Evolutionary conservation across 495 filamentous ascomycete species (phyloP), one percentile per base, ranked within the genome.

Genomic region (Aspergillus olivimuriae): DNA sequence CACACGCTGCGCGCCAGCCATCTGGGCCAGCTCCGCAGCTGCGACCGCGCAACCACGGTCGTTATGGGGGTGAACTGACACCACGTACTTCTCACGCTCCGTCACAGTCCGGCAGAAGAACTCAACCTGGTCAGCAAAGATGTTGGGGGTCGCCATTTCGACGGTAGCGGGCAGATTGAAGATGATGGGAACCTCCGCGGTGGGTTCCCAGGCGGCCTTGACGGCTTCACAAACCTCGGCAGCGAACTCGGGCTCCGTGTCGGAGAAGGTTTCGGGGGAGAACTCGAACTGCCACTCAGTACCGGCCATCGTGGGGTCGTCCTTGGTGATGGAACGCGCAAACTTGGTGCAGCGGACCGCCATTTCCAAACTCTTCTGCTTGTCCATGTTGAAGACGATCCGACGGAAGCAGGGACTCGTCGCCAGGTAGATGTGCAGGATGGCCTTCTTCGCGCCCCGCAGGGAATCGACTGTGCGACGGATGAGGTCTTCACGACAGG

Each of bases 151-250:
- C 2, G 88, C 67, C 84, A 96, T 84, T 66, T 97, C 92, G 15
- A 98, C 92, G 0, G 92, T 97, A 6, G 92, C 92, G 8, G 92
- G 92, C 22, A 98, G 77, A 65, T 98, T 98, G 77, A 98, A 96
- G 60, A 98, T 91, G 55, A 98, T 92, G 12, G 84, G 87, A 55
- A 84, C 82, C 59, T 90, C 76, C 15, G 68, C 82, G 0, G 81
- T 78, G 4, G 92, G 91, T 41, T 72, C 90, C 92, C 92, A 98
- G 1, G 89, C 90, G n/a, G 72, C 81, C 74, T 96, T 97, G 46
- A 96, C 91, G 19, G 90, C 90, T 61, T 95, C 86, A 60, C 92
- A 98, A 23, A 97, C 79, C 54, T 82, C 62, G 17, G 96, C 67
- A 8, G 83, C 86, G 58, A 85, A 96, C 19, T 91, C 89, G 9